These are phyloP conservation scores for Mucor velutinosus DNA, from an alignment of 371 early-diverging fungal genomes.

Conservation along the genomic window DNA sequence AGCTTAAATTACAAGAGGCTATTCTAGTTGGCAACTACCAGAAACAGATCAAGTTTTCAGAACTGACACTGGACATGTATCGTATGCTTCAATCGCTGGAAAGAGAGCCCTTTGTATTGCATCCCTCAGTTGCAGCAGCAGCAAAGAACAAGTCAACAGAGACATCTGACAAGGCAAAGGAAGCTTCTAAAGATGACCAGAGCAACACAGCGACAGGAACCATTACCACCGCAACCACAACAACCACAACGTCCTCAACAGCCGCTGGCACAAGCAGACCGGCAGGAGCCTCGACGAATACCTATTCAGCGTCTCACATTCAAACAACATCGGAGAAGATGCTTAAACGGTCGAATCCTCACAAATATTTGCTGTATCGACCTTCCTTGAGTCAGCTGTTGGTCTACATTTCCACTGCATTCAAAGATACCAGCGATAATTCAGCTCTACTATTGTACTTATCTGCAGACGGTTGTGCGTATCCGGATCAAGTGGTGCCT, in stretches of 20 bases:
- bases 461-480: constrained; percentile 85
- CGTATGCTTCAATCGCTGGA: constrained; percentile 90
- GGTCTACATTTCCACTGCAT: constrained; percentile 87
- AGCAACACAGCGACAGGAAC: neutral
- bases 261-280: neutral
- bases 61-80: constrained; percentile 95
- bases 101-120: constrained; percentile 23
- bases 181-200: constrained; percentile 1
- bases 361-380: constrained; percentile 90
- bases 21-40: constrained; percentile 91
- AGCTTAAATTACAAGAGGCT: constrained; percentile 83
- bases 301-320: neutral
- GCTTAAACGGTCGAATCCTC: constrained; percentile 76
- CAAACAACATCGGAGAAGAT: constrained; percentile 14
- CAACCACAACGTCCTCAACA: neutral
- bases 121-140: constrained; percentile 9
- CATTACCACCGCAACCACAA: neutral
- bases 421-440: constrained; percentile 86
- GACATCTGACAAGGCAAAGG: constrained; percentile 11
- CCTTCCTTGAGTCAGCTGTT: constrained; percentile 88
- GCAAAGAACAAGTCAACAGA: constrained; percentile 2
- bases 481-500: constrained; percentile 32
- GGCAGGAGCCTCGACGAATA: neutral
- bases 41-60: constrained; percentile 94
- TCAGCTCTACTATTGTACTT: constrained; percentile 85